Percentiles rank a stretch among this genome's conserved stretches.
Conservation (phyloP, 2,329 filamentous ascomycete species). For the Paecilomyces sp. region DNA sequence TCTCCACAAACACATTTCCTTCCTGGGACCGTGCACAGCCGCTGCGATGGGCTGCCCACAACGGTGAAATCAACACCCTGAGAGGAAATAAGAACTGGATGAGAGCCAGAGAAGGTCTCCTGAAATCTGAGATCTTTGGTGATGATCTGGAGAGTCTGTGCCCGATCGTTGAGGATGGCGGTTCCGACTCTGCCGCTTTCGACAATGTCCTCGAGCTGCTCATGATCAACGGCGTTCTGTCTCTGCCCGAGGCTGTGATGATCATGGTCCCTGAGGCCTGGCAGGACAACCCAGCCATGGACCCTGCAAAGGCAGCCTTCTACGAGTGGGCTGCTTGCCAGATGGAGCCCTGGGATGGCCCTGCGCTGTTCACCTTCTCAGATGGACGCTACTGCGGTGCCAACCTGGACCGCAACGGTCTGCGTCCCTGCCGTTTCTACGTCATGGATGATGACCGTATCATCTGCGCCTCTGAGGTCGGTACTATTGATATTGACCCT, state of each 20-base stretch:
- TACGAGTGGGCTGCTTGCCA: slow-evolving; percentile 98
- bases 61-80: slow-evolving; percentile 96
- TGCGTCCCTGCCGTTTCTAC: slow-evolving; percentile 94
- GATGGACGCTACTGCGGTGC: slow-evolving; percentile 96
- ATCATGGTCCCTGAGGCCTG: slow-evolving; percentile 97
- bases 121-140: slow-evolving; percentile 87
- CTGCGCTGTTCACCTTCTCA: slow-evolving; percentile 92
- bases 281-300: slow-evolving; percentile 89
- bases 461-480: slow-evolving; percentile 93
- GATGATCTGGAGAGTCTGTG: slow-evolving; percentile 87
- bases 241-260: slow-evolving; percentile 93
- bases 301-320: slow-evolving; percentile 91
- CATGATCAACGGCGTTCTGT: slow-evolving; percentile 92
- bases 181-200: slow-evolving; percentile 93
- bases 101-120: slow-evolving; percentile 89
- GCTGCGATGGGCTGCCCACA: slow-evolving; percentile 93
- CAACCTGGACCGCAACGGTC: slow-evolving; percentile 90
- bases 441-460: slow-evolving; percentile 95
- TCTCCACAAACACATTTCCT: slow-evolving; percentile 97
- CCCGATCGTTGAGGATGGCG: slow-evolving; percentile 92
- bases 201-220: slow-evolving; percentile 93
- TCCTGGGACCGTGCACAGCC: slow-evolving; percentile 98
- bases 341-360: slow-evolving; percentile 99
- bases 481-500: slow-evolving; percentile 84
- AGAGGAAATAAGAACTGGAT: slow-evolving; percentile 99